phyloP scores from a whole-genome alignment of 352 stramenopile species.

The Saprolegnia parasitica region DNA sequence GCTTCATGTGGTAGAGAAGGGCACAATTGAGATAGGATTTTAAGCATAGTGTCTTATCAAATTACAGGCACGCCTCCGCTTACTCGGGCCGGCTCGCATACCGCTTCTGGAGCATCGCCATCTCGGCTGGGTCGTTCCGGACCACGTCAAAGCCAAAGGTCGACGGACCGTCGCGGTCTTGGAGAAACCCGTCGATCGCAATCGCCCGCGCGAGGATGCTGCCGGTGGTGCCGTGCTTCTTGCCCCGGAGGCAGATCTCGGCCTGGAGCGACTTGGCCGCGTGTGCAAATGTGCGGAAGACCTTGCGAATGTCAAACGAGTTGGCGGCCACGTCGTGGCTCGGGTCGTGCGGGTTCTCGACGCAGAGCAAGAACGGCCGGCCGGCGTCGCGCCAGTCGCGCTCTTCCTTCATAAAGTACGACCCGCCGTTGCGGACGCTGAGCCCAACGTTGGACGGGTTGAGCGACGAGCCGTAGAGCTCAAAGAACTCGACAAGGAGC shows the following conservation, averaged over 20 bases:
- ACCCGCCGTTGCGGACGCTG: constrained; percentile 88
- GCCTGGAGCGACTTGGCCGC: constrained; percentile 64
- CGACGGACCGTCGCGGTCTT: constrained; percentile 47
- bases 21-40: neutral
- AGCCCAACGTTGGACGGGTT: constrained; percentile 92
- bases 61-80: neutral
- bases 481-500: constrained; percentile 93
- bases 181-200: constrained; percentile 57
- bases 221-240: constrained; percentile 31
- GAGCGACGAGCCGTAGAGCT: constrained; percentile 91
- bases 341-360: constrained; percentile 94
- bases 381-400: constrained; percentile 59
- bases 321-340: constrained; percentile 89
- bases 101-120: constrained; percentile 47
- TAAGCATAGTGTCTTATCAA: neutral
- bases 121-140: constrained; percentile 66
- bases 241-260: constrained; percentile 61
- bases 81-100: constrained; percentile 47
- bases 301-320: constrained; percentile 88
- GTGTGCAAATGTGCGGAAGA: constrained; percentile 90
- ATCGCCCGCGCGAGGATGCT: constrained; percentile 77
- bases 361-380: constrained; percentile 80
- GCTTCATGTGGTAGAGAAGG: constrained; percentile 81
- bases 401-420: constrained; percentile 91
- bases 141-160: constrained; percentile 68